Evolutionary conservation across 2,329 filamentous ascomycete species (phyloP), one percentile per base, ranked within the genome.

Genomic region (Penicillium sp.): DNA sequence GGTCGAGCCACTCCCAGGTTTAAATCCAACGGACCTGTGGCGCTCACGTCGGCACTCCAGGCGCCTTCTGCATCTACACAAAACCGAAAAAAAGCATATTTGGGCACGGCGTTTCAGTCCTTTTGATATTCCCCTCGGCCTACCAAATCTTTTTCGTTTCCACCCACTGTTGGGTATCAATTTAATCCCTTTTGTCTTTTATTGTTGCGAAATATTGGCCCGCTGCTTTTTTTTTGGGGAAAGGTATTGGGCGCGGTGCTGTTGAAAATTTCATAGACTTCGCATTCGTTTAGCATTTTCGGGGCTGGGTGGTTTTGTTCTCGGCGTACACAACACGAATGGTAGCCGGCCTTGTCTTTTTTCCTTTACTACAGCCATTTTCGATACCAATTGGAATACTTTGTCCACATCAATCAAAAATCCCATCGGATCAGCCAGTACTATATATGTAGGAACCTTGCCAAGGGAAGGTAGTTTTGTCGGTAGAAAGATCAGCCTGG

Each of bases 1-100:
- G 68, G 41, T 71, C 71, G 14, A 71, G 68, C 48, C 63, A 67
- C 35, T 65, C 62, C 13, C 56, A 57, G n/a, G 56, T 53, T 2
- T 62, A 48, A 55, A 35, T 14, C 10, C 27, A 28, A 28, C 27
- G 3, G 27, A 10, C 27, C 27, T 28, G 20, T 4, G 4, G 20
- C 20, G 20, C 20, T 25, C 30, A 24, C 27, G 8, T 16, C 33
- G 7, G 3, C 20, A 4, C 11, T 25, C 11, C 11, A 40, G 3
- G 14, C 11, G 22, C 18, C 5, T 6, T 14, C 9, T 14, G 22
- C n/a, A 6, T 27, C 20, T 11, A n/a, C 39, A 10, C 13, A 24
- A 10, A 8, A 27, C 22, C 35, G 8, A 31, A 46, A 40, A 40
- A 41, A 9, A 41, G 45, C 20, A 27, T 46, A 30, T 9, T 31